Evolutionary conservation across 1,139 yeast genomes (phyloP), one percentile per base, ranked within the genome.

Genomic region (Kazachstania sp.): DNA sequence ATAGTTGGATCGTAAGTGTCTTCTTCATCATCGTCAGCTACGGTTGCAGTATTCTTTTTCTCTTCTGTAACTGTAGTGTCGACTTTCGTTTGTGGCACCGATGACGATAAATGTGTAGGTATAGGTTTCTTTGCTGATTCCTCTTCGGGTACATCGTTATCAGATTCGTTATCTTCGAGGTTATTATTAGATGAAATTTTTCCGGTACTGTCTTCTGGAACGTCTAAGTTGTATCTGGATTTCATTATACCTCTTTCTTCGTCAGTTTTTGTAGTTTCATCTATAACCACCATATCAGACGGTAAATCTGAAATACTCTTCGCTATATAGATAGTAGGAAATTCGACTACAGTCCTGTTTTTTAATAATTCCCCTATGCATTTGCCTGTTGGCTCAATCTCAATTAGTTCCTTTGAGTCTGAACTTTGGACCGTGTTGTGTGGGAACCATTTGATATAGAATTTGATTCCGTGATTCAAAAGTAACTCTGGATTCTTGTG

Each of bases 261-360:
- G 15, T 36, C 41, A 1, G 39, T 30, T 28, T 38, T 45, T 7
- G 26, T 23, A 5, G 20, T 31, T 13, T 41, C 45, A 13, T 35
- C 32, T 15, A 57, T 38, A 8, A 56, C 48, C 5, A 45, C 44
- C 46, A 47, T 54, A 1, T 41, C 53, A 3, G 13, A 19, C 9
- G 62, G 57, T 15, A 57, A 43, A 44, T 54, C 54, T 7, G 49
- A 49, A 3, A 46, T 50, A 16, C 37, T 50, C 37, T 57, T 52
- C 1, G 75, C 66, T 4, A 84, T 71, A 50, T 71, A 74, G 4
- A 86, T 69, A 0, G 90, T 83, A 0, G 96, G 95, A 56, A 75
- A 86, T 61, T 87, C 96, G 37, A 87, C 68, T 0, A 88, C 86
- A 0, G 81, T 72, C 49, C 73, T 72, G 45, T 79, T 79, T 47